Conservation (phyloP, 2,329 filamentous ascomycete species). For the Hysterium pulicare region DNA sequence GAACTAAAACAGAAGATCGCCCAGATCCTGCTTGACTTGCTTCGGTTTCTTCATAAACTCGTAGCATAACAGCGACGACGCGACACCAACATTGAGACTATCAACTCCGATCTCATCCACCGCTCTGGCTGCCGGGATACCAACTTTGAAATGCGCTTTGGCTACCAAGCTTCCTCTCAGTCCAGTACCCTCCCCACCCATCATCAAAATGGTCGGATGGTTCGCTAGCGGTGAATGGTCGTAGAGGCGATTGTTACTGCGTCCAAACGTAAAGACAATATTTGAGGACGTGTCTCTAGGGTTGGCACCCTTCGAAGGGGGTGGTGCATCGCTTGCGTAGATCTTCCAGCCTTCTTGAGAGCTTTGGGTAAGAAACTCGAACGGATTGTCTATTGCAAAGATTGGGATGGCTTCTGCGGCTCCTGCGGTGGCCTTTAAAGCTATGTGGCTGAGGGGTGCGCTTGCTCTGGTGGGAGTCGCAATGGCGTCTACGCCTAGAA, state of each 20-base stretch:
- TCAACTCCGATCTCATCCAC: constrained; percentile 62
- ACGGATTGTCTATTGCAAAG: constrained; percentile 65
- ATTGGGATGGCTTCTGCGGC: constrained; percentile 78
- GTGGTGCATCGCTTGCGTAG: constrained; percentile 63
- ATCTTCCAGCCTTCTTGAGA: constrained; percentile 73
- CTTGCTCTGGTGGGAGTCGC: constrained; percentile 68
- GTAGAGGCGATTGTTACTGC: constrained; percentile 17
- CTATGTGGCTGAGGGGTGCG: constrained; percentile 70
- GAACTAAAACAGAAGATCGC: too few species aligned
- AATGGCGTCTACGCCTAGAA: constrained; percentile 84
- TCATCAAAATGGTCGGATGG: constrained; percentile 71
- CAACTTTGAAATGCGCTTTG: constrained; percentile 60
- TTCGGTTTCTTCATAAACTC: constrained; percentile 57
- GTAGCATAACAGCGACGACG: constrained; percentile 71
- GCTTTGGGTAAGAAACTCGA: constrained; percentile 67
- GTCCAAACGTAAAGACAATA: constrained; percentile 23
- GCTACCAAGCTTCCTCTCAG: constrained; percentile 36
- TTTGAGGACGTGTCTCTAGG: constrained; percentile 16
- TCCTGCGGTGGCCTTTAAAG: constrained; percentile 83
- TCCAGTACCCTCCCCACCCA: constrained; percentile 44
- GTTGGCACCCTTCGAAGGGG: constrained; percentile 2
- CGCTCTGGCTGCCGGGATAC: constrained; percentile 56
- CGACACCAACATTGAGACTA: constrained; percentile 91
- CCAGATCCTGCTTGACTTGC: too few species aligned
- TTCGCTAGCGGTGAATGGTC: constrained; percentile 26